These are phyloP conservation scores for Botryobasidium botryosum DNA, from an alignment of 768 basidiomycete species.

Conservation along the genomic window DNA sequence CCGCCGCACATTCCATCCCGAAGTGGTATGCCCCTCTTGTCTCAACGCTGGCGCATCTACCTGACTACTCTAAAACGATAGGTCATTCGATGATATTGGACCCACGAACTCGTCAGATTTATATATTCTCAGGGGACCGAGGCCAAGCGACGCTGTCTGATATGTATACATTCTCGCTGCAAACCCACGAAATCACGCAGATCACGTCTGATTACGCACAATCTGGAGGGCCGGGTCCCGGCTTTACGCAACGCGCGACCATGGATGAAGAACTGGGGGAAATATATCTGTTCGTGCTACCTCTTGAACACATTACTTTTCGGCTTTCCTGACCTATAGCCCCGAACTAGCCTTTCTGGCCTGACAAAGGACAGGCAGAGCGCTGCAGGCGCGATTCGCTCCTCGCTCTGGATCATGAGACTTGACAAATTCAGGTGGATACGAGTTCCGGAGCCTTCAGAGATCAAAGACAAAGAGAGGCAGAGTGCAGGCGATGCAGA, in stretches of 20 bases:
- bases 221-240: slow-evolving; percentile 49
- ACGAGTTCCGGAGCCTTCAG: neutral
- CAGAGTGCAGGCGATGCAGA: no score
- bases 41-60: neutral
- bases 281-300: slow-evolving; percentile 46
- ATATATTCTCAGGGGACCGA: slow-evolving; percentile 59
- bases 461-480: no score
- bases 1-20: slow-evolving; percentile 5
- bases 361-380: no score
- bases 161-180: slow-evolving; percentile 54
- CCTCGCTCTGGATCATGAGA: slow-evolving; percentile 8
- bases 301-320: neutral
- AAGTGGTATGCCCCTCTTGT: neutral
- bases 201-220: slow-evolving; percentile 44
- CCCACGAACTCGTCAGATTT: slow-evolving; percentile 35
- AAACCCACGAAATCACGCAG: slow-evolving; percentile 29
- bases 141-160: slow-evolving; percentile 50
- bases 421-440: slow-evolving; percentile 3
- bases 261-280: slow-evolving; percentile 45
- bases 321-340: neutral
- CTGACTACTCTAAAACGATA: slow-evolving; percentile 13
- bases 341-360: neutral
- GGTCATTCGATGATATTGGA: slow-evolving; percentile 78
- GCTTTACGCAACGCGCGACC: slow-evolving; percentile 58
- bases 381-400: neutral